phyloP scores from a whole-genome alignment of 78 protist genomes.

The Speleostelium caveatum region DNA sequence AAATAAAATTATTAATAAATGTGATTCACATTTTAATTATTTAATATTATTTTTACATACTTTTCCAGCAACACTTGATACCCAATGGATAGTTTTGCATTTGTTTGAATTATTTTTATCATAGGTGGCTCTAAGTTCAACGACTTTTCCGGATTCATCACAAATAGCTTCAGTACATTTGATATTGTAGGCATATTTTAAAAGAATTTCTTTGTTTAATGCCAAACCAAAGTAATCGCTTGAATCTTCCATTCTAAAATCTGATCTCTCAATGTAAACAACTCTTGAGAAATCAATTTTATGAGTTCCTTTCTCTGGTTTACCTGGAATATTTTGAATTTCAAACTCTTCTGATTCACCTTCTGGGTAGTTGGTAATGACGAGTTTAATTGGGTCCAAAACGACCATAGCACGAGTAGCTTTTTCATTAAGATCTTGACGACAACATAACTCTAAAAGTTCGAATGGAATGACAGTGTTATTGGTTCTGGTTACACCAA shows the following conservation, averaged over 20 bases:
- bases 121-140: constrained; percentile 61
- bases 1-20: too few species aligned
- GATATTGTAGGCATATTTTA: constrained; percentile 81
- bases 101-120: constrained; percentile 44
- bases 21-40: too few species aligned
- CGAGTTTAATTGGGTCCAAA: constrained; percentile 89
- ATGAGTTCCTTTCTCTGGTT: constrained; percentile 80
- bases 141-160: constrained; percentile 81
- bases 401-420: constrained; percentile 85
- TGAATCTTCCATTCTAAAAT: constrained; percentile 84
- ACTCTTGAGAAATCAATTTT: constrained; percentile 49
- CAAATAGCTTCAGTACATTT: constrained; percentile 52
- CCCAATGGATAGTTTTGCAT: constrained; percentile 96
- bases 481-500: constrained; percentile 93
- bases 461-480: constrained; percentile 64
- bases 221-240: constrained; percentile 91
- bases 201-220: constrained; percentile 85
- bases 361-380: constrained; percentile 53
- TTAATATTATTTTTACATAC: too few species aligned
- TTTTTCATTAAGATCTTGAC: constrained; percentile 73
- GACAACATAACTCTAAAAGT: constrained; percentile 72
- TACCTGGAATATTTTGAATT: constrained; percentile 89
- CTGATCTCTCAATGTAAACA: constrained; percentile 92
- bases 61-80: constrained; percentile 57
- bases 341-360: constrained; percentile 59